Percentiles rank a stretch among this genome's conserved stretches.
Conservation (phyloP, 768 basidiomycete genomes). For the Strobilomyces echinocephalus region DNA sequence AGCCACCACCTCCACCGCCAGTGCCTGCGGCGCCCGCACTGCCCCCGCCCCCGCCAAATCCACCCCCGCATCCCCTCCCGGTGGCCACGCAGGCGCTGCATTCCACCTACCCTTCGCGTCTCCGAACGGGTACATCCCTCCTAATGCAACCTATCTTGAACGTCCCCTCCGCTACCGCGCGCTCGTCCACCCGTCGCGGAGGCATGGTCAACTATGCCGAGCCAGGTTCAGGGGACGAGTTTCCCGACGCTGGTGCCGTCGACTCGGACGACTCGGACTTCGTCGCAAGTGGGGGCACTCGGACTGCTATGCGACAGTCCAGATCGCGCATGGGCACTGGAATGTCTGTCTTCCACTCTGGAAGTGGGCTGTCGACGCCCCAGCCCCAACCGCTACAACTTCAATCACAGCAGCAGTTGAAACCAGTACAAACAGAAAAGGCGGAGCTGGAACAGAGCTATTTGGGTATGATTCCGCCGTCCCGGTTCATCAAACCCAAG, state of each 20-base stretch:
- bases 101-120: constrained; percentile 83
- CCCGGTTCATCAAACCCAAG: constrained; percentile 65
- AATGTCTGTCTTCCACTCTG: constrained; percentile 52
- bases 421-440: constrained; percentile 35
- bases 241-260: constrained; percentile 73
- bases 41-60: constrained; percentile 40
- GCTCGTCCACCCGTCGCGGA: constrained; percentile 54
- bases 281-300: constrained; percentile 57
- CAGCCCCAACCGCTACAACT: constrained; percentile 25
- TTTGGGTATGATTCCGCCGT: constrained; percentile 79
- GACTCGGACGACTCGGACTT: constrained; percentile 87
- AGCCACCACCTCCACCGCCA: constrained; percentile 32
- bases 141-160: constrained; percentile 83
- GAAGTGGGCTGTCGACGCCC: constrained; percentile 38
- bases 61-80: constrained; percentile 53
- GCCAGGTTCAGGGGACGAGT: constrained; percentile 76
- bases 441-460: constrained; percentile 83
- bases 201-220: constrained; percentile 85
- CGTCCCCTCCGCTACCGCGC: constrained; percentile 36
- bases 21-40: constrained; percentile 20
- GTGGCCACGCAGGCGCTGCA: constrained; percentile 65
- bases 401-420: constrained; percentile 17
- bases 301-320: constrained; percentile 51
- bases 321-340: constrained; percentile 42
- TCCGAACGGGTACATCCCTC: constrained; percentile 84